These are phyloP conservation scores for Exophiala oligosperma DNA, from an alignment of 2,329 filamentous ascomycete species.

Conservation along the genomic window DNA sequence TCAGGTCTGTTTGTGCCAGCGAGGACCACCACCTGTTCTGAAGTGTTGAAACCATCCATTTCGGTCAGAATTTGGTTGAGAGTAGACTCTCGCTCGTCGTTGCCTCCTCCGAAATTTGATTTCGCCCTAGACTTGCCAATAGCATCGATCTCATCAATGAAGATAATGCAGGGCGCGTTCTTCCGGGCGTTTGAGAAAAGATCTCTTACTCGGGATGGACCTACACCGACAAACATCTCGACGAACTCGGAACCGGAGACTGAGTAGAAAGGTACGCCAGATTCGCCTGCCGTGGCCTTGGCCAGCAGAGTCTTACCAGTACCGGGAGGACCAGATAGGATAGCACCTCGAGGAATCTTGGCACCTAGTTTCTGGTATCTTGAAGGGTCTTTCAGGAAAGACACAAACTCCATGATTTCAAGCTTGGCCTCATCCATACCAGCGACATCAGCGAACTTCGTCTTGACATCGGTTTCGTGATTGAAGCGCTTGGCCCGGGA, in stretches of 20 bases:
- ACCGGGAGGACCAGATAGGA: slow-evolving; percentile 94
- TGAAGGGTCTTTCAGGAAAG: slow-evolving; percentile 90
- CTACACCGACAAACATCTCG: slow-evolving; percentile 99
- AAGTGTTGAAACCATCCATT: slow-evolving; percentile 99
- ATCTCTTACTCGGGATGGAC: slow-evolving; percentile 91
- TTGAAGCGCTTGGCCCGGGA: slow-evolving; percentile 97
- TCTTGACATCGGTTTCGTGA: slow-evolving; percentile 92
- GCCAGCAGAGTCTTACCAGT: slow-evolving; percentile 97
- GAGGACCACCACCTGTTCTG: slow-evolving; percentile 92
- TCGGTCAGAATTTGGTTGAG: slow-evolving; percentile 98
- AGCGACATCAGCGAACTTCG: slow-evolving; percentile 94
- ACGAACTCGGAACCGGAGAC: slow-evolving; percentile 99
- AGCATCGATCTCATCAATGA: slow-evolving; percentile 98
- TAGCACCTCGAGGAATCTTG: slow-evolving; percentile 95
- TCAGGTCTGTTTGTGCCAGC: slow-evolving; percentile 96
- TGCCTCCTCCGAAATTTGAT: slow-evolving; percentile 80
- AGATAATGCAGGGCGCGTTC: slow-evolving; percentile 97
- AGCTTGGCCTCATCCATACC: slow-evolving; percentile 98
- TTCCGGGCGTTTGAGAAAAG: slow-evolving; percentile 93
- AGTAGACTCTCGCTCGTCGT: slow-evolving; percentile 94
- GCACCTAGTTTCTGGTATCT: slow-evolving; percentile 91
- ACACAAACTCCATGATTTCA: slow-evolving; percentile 99
- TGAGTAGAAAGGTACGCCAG: slow-evolving; percentile 94
- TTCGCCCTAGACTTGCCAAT: slow-evolving; percentile 90
- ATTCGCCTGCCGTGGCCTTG: slow-evolving; percentile 96